phyloP scores from a whole-genome alignment of 1,284 basidiomycete genomes.

The Leucoagaricus sp. region DNA sequence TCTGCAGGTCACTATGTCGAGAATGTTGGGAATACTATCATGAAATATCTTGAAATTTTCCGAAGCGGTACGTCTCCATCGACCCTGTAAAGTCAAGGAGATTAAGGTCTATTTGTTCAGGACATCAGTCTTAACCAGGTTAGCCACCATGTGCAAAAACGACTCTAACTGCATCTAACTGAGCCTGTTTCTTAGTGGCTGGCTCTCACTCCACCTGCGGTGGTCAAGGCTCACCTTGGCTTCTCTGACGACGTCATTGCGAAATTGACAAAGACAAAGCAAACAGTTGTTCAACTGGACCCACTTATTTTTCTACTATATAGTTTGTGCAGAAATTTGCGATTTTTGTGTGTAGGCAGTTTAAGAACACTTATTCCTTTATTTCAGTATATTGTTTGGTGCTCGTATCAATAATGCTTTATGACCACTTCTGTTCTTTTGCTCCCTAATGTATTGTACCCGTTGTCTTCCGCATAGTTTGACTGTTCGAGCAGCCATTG shows the following conservation, averaged over 20 bases:
- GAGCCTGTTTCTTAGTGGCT: conserved; percentile 53
- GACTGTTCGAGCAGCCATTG: too few species aligned
- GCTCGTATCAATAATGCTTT: too few species aligned
- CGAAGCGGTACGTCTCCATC: conserved; percentile 45
- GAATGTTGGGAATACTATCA: conserved; percentile 65
- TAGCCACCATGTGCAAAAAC: conserved; percentile 9
- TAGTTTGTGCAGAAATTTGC: too few species aligned
- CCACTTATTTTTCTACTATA: too few species aligned
- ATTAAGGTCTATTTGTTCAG: conserved; percentile 28
- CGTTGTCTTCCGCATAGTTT: too few species aligned
- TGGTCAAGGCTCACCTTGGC: conserved; percentile 63
- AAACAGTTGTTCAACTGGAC: conserved; percentile 49
- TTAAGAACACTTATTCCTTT: too few species aligned
- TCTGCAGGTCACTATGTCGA: conserved; percentile 67
- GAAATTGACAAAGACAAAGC: conserved; percentile 56
- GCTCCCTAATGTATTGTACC: too few species aligned
- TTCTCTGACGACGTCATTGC: conserved; percentile 54
- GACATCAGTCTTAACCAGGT: conserved; percentile 67
- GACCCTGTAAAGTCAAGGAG: not conserved
- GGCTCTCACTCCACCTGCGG: conserved; percentile 59
- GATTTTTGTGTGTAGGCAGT: too few species aligned
- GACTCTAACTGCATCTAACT: conserved; percentile 9
- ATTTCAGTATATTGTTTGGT: too few species aligned
- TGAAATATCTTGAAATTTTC: conserved; percentile 68
- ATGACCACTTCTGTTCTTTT: too few species aligned